Evolutionary conservation across 768 basidiomycete genomes (phyloP).

Genomic region (Megacollybia marginata): DNA sequence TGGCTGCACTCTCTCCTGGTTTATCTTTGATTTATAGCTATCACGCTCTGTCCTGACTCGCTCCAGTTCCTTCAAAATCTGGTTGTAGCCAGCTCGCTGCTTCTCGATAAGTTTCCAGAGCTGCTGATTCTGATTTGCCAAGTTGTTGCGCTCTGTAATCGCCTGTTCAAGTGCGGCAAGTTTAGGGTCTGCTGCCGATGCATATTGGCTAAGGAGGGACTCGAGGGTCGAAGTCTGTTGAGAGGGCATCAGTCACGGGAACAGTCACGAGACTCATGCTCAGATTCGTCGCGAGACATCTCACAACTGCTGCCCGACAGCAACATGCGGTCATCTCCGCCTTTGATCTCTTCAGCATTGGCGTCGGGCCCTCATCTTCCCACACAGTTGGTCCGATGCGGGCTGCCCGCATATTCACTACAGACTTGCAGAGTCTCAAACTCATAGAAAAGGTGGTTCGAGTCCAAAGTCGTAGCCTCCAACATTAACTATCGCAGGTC

Average conservation of each 20-base stretch:
- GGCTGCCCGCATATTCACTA: conserved; percentile 57
- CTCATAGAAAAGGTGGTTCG: conserved; percentile 58
- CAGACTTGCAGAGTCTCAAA: conserved; percentile 59
- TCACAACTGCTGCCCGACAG: conserved; percentile 21
- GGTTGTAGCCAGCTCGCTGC: conserved; percentile 73
- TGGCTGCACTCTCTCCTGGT: conserved; percentile 19
- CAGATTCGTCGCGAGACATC: too few species aligned
- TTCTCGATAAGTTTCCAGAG: conserved; percentile 96
- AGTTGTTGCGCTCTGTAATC: conserved; percentile 71
- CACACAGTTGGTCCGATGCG: background rate
- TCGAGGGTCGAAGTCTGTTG: conserved; percentile 37
- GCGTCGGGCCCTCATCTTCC: conserved; percentile 25
- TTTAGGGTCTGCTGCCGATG: conserved; percentile 44
- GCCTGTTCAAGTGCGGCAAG: conserved; percentile 70
- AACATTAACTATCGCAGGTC: too few species aligned
- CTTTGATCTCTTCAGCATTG: conserved; percentile 89
- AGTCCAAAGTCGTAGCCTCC: conserved; percentile 41
- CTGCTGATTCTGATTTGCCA: conserved; percentile 80
- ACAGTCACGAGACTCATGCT: too few species aligned
- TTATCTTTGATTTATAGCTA: conserved; percentile 46
- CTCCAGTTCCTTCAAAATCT: conserved; percentile 79
- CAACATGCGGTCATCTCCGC: conserved; percentile 91
- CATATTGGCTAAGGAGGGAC: conserved; percentile 47
- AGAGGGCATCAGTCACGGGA: too few species aligned
- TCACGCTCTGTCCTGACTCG: conserved; percentile 79